A percentile compares a stretch with the other conserved stretches of the same genome.
phyloP scores from a whole-genome alignment of 495 filamentous ascomycete genomes.

The Cercophora scortea region DNA sequence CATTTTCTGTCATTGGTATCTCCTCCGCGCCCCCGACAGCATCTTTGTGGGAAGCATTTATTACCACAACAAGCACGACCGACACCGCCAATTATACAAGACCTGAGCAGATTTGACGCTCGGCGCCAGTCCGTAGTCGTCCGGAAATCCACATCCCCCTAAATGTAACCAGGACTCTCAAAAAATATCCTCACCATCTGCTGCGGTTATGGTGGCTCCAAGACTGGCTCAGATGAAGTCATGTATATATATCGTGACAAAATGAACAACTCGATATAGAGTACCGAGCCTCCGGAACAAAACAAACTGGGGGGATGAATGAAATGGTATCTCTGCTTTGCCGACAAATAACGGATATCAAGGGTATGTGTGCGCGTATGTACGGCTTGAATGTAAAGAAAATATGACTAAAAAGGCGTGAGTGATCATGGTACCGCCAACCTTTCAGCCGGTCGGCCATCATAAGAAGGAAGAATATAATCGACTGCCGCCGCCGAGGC shows the following conservation, averaged over 20 bases:
- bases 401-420: no score
- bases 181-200: no score
- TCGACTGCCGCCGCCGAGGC: neutral
- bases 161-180: no score
- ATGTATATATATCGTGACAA: neutral
- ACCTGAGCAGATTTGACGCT: constrained; percentile 1
- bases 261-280: neutral
- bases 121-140: constrained; percentile 10
- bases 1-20: constrained; percentile 3
- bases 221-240: neutral
- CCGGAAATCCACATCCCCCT: neutral
- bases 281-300: neutral
- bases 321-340: constrained; percentile 5
- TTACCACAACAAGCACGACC: constrained; percentile 1
- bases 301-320: neutral
- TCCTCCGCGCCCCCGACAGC: neutral
- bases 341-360: constrained; percentile 1
- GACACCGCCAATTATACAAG: neutral
- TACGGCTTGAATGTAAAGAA: no score
- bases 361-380: constrained; percentile 2
- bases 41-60: neutral
- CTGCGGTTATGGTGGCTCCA: neutral
- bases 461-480: neutral
- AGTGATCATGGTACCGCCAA: no score
- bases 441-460: no score